phyloP scores from a whole-genome alignment of 2,329 filamentous ascomycete species.

The Lasiodiplodia sp. region DNA sequence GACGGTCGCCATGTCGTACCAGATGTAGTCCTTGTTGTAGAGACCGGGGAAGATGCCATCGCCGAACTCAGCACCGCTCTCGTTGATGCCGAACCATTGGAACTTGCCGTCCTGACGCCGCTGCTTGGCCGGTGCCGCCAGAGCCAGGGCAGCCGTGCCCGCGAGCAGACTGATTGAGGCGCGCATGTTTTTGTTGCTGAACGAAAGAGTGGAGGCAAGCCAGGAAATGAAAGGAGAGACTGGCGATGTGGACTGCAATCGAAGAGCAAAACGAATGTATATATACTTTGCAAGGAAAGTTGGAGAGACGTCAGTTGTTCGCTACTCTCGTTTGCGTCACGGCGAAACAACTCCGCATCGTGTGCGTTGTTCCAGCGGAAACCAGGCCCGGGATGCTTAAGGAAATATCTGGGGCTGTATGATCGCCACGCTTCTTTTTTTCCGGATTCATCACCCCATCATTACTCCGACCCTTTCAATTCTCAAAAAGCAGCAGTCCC shows the following conservation, averaged over 20 bases:
- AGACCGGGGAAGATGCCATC: conserved; percentile 62
- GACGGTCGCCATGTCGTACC: conserved; percentile 60
- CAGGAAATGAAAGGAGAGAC: conserved; percentile 2
- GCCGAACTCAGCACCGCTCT: conserved; percentile 72
- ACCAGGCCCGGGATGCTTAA: conserved; percentile 20
- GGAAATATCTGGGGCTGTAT: conserved; percentile 15
- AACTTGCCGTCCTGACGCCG: conserved; percentile 25
- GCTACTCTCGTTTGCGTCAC: conserved; percentile 11
- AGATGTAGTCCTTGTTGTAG: conserved; percentile 68
- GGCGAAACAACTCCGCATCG: conserved; percentile 11
- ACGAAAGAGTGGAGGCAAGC: background rate
- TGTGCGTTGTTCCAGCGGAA: conserved; percentile 3
- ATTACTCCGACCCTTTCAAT: background rate
- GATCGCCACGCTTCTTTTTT: conserved; percentile 11
- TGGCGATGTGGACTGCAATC: background rate
- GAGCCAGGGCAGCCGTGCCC: conserved; percentile 32
- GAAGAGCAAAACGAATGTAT: background rate
- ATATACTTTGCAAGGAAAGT: background rate
- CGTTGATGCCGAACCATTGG: conserved; percentile 56
- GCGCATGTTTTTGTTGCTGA: conserved; percentile 32
- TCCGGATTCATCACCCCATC: background rate
- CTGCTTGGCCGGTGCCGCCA: conserved; percentile 31
- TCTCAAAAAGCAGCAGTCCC: background rate
- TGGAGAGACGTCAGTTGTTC: background rate
- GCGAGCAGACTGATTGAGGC: conserved; percentile 33